Evolutionary conservation across 371 early-diverging fungal genomes (phyloP), one percentile per base, ranked within the genome.

Genomic region (Mycotypha africana): DNA sequence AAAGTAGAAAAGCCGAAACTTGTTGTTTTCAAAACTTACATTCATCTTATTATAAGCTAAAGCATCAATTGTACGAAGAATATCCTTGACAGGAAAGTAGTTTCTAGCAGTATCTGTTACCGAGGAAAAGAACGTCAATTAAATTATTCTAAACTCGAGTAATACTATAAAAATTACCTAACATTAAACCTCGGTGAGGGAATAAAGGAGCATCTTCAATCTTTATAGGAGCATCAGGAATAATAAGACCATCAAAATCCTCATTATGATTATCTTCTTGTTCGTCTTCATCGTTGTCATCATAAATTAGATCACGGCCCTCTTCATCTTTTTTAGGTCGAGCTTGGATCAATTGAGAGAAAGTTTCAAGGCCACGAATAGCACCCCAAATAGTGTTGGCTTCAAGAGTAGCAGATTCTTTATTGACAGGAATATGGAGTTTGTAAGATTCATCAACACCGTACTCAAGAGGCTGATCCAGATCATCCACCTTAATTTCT

Each of bases 381-480:
- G 87, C 85, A 6, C 91, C 91, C 70, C 79, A 91, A 24, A 84
- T 64, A 2, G 86, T 85, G 35, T 76, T 56, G 32, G 89, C 74
- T 43, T 54, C 64, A 21, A 89, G 70, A 14, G 55, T 56, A 1
- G 78, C 84, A 16, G 28, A 41, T 11, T 30, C 37, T 15, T 58
- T 49, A n/a, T 61, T 58, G 1, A 64, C 60, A 7, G 71, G 62
- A 23, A 87, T 67, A 28, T 74, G 63, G 15, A 87, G 55, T 6
- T 53, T 67, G 56, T 88, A 88, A 5, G 85, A 81, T 49, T 88
- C 88, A 56, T 76, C 70, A n/a, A 74, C 76, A 4, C 60, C 66
- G 39, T 56, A 55, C 30, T 52, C 66, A 23, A 80, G 61, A 16
- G 62, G 58, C n/a, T 64, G 53, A 9, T 66, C 32, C 21, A 46